Conservation (phyloP, 2,329 filamentous ascomycete species). For the Fusarium concolor region DNA sequence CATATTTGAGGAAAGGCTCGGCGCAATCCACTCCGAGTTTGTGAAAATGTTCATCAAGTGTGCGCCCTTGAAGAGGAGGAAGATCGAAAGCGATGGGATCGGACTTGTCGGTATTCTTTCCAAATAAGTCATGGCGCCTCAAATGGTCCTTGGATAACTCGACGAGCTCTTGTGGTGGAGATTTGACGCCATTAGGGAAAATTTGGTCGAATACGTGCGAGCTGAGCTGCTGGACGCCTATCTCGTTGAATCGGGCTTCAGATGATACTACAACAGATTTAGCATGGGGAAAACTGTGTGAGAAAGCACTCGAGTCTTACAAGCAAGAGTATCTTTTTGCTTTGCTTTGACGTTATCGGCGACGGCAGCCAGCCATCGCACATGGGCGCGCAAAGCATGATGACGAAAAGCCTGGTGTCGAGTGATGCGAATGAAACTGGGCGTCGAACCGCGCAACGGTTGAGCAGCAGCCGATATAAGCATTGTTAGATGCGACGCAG, state of each 20-base stretch:
- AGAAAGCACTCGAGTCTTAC: slow-evolving; percentile 49
- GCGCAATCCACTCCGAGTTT: slow-evolving; percentile 87
- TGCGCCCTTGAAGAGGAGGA: slow-evolving; percentile 80
- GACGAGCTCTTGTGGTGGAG: slow-evolving; percentile 78
- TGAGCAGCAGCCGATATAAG: slow-evolving; percentile 50
- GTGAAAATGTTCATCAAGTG: slow-evolving; percentile 93
- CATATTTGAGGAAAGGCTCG: slow-evolving; percentile 81
- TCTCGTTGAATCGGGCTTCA: slow-evolving; percentile 84
- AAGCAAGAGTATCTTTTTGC: slow-evolving; percentile 51
- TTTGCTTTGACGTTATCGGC: slow-evolving; percentile 41
- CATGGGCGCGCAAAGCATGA: slow-evolving; percentile 51
- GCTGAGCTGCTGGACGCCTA: slow-evolving; percentile 95
- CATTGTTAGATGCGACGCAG: slow-evolving; percentile 44
- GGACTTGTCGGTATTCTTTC: slow-evolving; percentile 85
- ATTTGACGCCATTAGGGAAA: slow-evolving; percentile 70
- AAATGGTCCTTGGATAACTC: slow-evolving; percentile 86
- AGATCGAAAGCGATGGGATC: slow-evolving; percentile 87
- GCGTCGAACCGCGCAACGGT: slow-evolving; percentile 56
- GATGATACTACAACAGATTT: slow-evolving; percentile 56
- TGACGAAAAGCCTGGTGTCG: slow-evolving; percentile 59
- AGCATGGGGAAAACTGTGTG: neutral
- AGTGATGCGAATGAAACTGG: slow-evolving; percentile 64
- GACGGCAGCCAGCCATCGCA: slow-evolving; percentile 59
- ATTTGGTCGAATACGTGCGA: slow-evolving; percentile 84
- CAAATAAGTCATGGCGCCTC: slow-evolving; percentile 83